Conservation (phyloP, 495 filamentous ascomycete genomes). For the Thermothielavioides terrestris region DNA sequence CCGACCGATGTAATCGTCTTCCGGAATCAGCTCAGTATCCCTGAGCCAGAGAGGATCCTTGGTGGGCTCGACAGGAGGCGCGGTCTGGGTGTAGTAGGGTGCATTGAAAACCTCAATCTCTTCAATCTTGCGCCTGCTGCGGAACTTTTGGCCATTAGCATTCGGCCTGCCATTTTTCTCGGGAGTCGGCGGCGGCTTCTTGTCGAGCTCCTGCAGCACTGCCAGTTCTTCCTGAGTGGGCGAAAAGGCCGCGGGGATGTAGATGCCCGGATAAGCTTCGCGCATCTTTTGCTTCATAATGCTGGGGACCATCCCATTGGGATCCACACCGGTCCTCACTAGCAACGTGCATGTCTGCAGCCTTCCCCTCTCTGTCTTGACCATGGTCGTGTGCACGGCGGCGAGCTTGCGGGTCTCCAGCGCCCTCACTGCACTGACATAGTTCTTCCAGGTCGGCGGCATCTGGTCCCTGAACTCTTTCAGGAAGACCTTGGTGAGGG, state of each 20-base stretch:
- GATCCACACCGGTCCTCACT: slow-evolving; percentile 21
- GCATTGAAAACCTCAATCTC: slow-evolving; percentile 31
- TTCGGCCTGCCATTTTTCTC: slow-evolving; percentile 16
- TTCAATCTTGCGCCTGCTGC: slow-evolving; percentile 23
- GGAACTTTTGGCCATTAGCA: slow-evolving; percentile 23
- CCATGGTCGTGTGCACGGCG: slow-evolving; percentile 23
- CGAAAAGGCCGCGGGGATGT: slow-evolving; percentile 37
- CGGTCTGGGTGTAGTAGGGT: slow-evolving; percentile 26
- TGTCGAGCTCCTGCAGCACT: slow-evolving; percentile 19
- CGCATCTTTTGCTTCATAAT: slow-evolving; percentile 34
- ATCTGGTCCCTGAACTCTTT: slow-evolving; percentile 34
- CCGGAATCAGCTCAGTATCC: slow-evolving; percentile 5
- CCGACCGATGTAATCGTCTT: neutral
- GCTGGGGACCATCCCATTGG: slow-evolving; percentile 11
- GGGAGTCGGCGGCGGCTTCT: neutral
- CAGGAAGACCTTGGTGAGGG: slow-evolving; percentile 55
- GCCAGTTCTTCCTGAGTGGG: slow-evolving; percentile 30
- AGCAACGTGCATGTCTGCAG: slow-evolving; percentile 18
- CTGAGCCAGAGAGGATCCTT: slow-evolving; percentile 16
- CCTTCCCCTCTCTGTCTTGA: slow-evolving; percentile 20
- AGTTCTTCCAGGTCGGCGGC: slow-evolving; percentile 30
- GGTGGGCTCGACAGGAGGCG: slow-evolving; percentile 1
- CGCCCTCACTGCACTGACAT: slow-evolving; percentile 40
- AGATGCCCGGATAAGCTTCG: slow-evolving; percentile 34
- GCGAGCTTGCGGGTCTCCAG: slow-evolving; percentile 19